Evolutionary conservation across 1,139 yeast species (phyloP), one percentile per base, ranked within the genome.

Genomic region (Scheffersomyces titani): DNA sequence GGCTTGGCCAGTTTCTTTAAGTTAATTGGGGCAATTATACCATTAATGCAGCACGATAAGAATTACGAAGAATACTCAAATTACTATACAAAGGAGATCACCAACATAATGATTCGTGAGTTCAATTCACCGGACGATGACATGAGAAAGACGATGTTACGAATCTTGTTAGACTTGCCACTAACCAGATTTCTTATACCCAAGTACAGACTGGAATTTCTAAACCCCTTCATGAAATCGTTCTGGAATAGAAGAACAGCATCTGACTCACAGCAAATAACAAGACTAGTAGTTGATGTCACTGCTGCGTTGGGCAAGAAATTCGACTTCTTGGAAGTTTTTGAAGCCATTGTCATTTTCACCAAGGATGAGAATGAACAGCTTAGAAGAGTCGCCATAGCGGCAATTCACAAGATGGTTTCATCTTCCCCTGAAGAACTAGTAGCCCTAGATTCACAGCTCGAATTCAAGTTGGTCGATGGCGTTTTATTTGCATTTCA

Each of bases 41-140:
- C 98, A 0, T 73, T 94, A 53, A 92, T 94, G 97, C 88, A 86
- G 56, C 73, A 74, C 56, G 78, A 79, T 63, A 61, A 71, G 2
- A 72, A 74, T 54, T 78, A 78, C 59, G 86, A 87, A 18, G 97
- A 92, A 59, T 88, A 90, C 68, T 88, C 94, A 0, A 85, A 87
- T 57, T 90, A 87, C 67, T 92, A 92, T 65, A 86, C 97, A 0
- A 81, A 82, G 51, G 97, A 91, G 65, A 81, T 92, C 3, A 83
- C 92, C 78, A 76, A 75, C 22, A 81, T 92, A 19, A 76, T 92
- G 13, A 70, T 86, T 2, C 78, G 96, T 55, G 97, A 93, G 69
- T 90, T 92, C 65, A 72, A 78, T 47, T 84, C 97, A 0, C 93
- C 96, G 0, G 97, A 92, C 66, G 97, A 91, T 61, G 98, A 93